Conservation (phyloP, 2,329 filamentous ascomycete species). For the Calonectria pseudoturangicola region DNA sequence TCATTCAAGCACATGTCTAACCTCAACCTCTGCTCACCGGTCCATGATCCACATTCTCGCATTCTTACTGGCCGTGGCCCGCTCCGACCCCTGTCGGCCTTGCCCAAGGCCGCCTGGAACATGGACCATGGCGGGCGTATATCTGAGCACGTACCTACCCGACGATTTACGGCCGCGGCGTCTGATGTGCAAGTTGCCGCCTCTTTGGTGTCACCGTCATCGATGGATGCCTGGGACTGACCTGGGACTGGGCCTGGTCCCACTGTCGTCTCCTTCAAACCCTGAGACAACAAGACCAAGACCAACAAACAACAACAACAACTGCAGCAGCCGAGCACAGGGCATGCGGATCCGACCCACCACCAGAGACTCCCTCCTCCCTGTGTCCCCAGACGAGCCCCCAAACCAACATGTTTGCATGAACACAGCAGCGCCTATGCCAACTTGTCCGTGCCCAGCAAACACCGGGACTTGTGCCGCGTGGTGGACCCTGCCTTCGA, state of each 20-base stretch:
- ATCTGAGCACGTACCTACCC: background rate
- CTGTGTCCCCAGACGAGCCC: background rate
- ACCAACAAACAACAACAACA: too few relatives aligned
- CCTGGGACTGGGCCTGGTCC: too few relatives aligned
- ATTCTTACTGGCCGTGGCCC: background rate
- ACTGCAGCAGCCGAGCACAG: too few relatives aligned
- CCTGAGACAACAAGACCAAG: too few relatives aligned
- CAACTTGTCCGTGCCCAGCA: background rate
- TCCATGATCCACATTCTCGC: background rate
- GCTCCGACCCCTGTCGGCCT: background rate
- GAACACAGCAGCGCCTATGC: background rate
- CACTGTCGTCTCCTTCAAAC: too few relatives aligned
- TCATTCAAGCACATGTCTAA: too few relatives aligned
- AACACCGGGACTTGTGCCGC: background rate
- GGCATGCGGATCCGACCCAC: background rate
- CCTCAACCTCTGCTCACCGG: slow-evolving; percentile 1
- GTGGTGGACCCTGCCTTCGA: background rate
- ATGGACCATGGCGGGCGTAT: background rate
- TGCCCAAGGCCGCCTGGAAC: background rate
- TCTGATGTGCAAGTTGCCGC: background rate
- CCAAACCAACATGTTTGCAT: background rate
- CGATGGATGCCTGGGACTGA: too few relatives aligned
- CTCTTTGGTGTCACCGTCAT: background rate
- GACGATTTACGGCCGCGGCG: background rate
- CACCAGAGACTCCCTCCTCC: background rate